phyloP scores from a whole-genome alignment of 2,329 filamentous ascomycete species.

The Sarocladium kiliense region DNA sequence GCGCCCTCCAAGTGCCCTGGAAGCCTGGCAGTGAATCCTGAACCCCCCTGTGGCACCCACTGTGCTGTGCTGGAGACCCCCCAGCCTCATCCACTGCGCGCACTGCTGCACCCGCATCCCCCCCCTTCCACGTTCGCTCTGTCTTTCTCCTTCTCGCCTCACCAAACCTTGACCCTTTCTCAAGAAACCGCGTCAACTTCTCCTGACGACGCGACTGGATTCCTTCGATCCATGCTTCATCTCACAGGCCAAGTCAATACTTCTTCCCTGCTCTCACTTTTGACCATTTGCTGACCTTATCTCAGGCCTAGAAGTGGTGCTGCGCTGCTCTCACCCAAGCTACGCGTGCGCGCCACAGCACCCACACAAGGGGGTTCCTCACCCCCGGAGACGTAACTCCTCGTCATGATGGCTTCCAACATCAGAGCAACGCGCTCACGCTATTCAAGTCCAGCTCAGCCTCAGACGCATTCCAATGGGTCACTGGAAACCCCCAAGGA shows the following conservation, averaged over 20 bases:
- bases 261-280: constrained; percentile 13
- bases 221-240: background rate
- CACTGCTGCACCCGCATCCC: background rate
- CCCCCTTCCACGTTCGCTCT: background rate
- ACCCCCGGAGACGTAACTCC: constrained; percentile 9
- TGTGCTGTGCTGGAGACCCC: no score
- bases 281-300: constrained; percentile 1
- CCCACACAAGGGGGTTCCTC: background rate
- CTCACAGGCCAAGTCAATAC: constrained; percentile 7
- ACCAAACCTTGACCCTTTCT: background rate
- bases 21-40: no score
- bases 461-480: constrained; percentile 16
- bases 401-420: constrained; percentile 33
- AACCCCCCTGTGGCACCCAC: no score
- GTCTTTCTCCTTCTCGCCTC: background rate
- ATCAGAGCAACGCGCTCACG: constrained; percentile 50
- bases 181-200: constrained; percentile 1
- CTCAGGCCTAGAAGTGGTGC: constrained; percentile 5
- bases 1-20: no score
- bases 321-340: constrained; percentile 13
- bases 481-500: constrained; percentile 30
- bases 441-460: constrained; percentile 48
- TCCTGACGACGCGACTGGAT: background rate
- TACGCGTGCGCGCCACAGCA: constrained; percentile 5
- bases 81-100: no score